Evolutionary conservation across 2,329 filamentous ascomycete species (phyloP), one percentile per base, ranked within the genome.

Genomic region (Fusarium hainanense): DNA sequence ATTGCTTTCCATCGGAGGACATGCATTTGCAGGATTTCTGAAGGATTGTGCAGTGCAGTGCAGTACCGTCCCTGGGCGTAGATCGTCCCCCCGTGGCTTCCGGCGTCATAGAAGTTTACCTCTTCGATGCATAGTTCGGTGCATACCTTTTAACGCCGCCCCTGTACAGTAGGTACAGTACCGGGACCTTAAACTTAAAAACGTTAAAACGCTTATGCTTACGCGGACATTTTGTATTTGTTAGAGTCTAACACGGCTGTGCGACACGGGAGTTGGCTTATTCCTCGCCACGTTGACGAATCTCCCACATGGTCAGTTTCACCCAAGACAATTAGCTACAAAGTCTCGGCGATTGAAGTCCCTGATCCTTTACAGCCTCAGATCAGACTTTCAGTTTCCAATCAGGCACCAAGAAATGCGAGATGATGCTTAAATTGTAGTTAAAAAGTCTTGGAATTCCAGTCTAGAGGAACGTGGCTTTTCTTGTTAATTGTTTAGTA

Each of bases 91-190:
- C 23, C 23, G 23, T 51, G 14, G 18, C 18, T 42, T 42, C 34
- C 10, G 32, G 50, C 62, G 60, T 51, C 46, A 59, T 65, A 58
- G 60, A 59, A 54, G 50, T 51, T 41, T 21, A 40, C 23, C 23
- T 30, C 40, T 58, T 65, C 60, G 41, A 25, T 51, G 46, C 60
- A 65, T 58, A 58, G 52, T 64, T 65, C 60, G 32, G n/a, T 64
- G 58, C 44, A 58, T 25, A 51, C 20, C 37, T 41, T 20, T n/a
- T 20, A 32, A 32, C 18, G 25, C 27, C 32, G 8, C 28, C 34
- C 44, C 16, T 44, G 18, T 27, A 27, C 32, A 28, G 27, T 28
- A 10, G n/a, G n/a, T n/a, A 27, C 32, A 18, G 16, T 34, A 34
- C 16, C 32, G 16, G 32, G 16, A 34, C 16, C 10, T 32, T 16